Evolutionary conservation across 2,329 filamentous ascomycete species (phyloP), one percentile per base, ranked within the genome.

Genomic region (Monilinia aucupariae): DNA sequence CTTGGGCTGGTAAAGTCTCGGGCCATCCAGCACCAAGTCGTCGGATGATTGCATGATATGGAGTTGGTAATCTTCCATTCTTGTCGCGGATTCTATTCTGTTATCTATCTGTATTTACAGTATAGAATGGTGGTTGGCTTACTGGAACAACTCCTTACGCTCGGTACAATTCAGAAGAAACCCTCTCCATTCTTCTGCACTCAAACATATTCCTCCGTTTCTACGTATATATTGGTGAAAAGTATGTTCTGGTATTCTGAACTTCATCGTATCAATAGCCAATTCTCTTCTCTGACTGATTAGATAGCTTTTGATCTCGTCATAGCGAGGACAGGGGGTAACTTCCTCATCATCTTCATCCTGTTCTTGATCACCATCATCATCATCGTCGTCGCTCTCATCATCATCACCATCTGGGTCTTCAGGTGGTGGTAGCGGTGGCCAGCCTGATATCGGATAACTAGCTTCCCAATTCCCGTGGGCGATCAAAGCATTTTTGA

Each of bases 261-360:
- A 62, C 34, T 22, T 41, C 60, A 62, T 58, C 22, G 60, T 62
- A 10, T 62, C 52, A 10, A 62, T 37, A 27, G 60, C 60, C 25
- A 62, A 20, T 32, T 47, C 52, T 32, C 37, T 53, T 8, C 34
- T 48, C 12, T 62, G 41, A 9, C 27, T 27, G 32, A 37, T 50
- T 1, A 62, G 15, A 15, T 62, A 58, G 20, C 20, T 34, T 34
- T 41, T 58, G 22, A 62, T 55, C 34, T 62, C 43, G 3, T 62
- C 53, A 22, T 49, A 61, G 15, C 49, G 48, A 34, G n/a, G 49
- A 47, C 49, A 61, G 22, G 13, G 20, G 13, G 59, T 49, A 9
- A 54, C 8, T 10, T 34, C 37, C 25, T 61, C 59, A 6, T 47
- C 27, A 4, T 61, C 47, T 4, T 41, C 27, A 4, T 47, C 37